Base-by-base conservation (phyloP, 2,329 filamentous ascomycete species). In the Pyrenochaeta sp. region DNA sequence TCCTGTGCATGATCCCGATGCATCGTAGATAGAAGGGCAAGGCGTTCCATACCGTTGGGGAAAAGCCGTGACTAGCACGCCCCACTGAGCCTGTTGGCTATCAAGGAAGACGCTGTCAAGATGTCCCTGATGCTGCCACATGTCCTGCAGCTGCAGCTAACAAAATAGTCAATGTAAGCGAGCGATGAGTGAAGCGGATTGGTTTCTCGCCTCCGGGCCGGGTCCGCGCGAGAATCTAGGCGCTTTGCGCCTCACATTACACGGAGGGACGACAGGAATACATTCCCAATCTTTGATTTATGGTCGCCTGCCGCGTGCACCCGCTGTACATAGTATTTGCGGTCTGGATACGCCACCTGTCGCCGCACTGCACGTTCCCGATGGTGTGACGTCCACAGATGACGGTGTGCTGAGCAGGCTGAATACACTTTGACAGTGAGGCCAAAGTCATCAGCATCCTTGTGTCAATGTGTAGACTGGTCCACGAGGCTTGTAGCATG, bases 61-160 rank as follows among this genome's bases (percentile, higher is more conserved):
- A 45, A 67, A 61, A 55, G 59, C 51, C 55, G 53, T 49, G 46
- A 44, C 58, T 61, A 61, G 63, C 31, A 50, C 44, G 67, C 65
- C 65, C 65, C 64, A 63, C 65, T 50, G 58, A 60, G 64, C 49
- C 57, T 56, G 65, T 63, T 65, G 60, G 61, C 55, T 55, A 51
- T 57, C 64, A 62, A 58, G 65, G 67, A 69, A 50, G 58, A 58
- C 64, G 63, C 48, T 63, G 66, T 62, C 53, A 65, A 58, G 52
- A 56, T 48, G 51, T 51, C 51, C 56, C 58, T 66, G 55, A 56
- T 60, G 64, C 63, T 71, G 68, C 68, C 68, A 71, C 68, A 69
- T 71, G 67, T 68, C 64, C 61, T 68, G 52, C 59, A 47, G 57
- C 60, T 71, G 68, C 68, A 70, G 64, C 67, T 71, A 70, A 63